Base-by-base conservation (phyloP, 2,329 filamentous ascomycete species). In the Aspergillus brasiliensis region DNA sequence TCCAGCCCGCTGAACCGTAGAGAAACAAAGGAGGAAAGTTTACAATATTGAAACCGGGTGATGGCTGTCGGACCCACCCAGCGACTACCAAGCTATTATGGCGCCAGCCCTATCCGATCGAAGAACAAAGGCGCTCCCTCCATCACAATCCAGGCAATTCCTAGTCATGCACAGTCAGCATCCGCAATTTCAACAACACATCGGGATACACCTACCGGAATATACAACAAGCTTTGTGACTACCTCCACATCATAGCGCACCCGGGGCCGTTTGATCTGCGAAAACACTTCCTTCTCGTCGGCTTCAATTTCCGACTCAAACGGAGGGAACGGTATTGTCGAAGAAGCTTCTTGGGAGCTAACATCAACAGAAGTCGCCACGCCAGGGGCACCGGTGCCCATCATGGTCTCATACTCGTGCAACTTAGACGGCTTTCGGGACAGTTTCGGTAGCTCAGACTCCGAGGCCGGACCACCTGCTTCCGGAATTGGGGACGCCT, bases 221-320 rank as follows among this genome's bases (percentile, higher is more conserved):
- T 99, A 99, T 23, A 99, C 92, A 69, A 99, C 90, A 62, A 99
- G 78, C 78, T 97, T 98, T 5, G 95, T 98, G 38, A 99, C 90
- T 40, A 99, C 94, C 77, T 99, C 95, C n/a, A 98, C 94, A 77
- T 99, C 95, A 72, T 98, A 99, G 68, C 93, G 84, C 61, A 97
- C 93, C 66, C 95, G 87, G 51, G 95, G 92, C 77, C 90, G 91
- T 64, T 92, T 88, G 57, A 98, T 82, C 72, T 84, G 87, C 47
- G 88, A 89, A 75, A 98, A 97, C 75, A 98, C 88, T 73, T 96
- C 90, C 67, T 83, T 84, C 74, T 92, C 89, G 51, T 87, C 87
- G 28, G 75, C 69, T 47, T 77, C 75, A 5, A 54, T 54, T 31
- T 81, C 78, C 42, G 72, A 65, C 51, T 74, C 73, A 19, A 75